Conservation (phyloP, 768 basidiomycete genomes). For the Lactifluus hygrophoroides region DNA sequence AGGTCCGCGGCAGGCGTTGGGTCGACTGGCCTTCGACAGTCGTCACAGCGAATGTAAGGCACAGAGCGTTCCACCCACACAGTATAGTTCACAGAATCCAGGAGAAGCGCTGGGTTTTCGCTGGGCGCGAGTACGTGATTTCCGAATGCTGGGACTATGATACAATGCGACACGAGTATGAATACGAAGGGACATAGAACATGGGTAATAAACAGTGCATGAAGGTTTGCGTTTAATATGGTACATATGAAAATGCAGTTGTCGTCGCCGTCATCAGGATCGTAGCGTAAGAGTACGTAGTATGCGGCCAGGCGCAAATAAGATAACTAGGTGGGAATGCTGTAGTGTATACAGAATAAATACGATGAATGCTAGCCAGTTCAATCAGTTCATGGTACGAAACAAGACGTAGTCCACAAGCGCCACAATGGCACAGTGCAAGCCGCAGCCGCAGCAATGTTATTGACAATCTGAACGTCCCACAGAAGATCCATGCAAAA, state of each 20-base stretch:
- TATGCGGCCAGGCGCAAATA: background rate
- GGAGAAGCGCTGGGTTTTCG: conserved; percentile 12
- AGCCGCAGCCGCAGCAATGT: background rate
- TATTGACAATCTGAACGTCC: background rate
- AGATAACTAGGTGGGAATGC: background rate
- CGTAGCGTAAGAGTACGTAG: background rate
- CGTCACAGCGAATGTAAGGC: background rate
- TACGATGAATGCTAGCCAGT: background rate
- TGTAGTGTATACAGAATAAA: background rate
- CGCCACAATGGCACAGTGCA: background rate
- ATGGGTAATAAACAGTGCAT: background rate
- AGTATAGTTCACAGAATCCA: background rate
- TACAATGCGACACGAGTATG: background rate
- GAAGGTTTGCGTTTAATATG: background rate
- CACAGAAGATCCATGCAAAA: background rate
- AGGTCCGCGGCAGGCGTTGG: conserved; percentile 10
- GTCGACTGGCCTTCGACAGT: background rate
- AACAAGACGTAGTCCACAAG: background rate
- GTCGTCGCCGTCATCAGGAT: background rate
- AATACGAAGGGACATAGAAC: background rate
- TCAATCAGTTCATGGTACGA: background rate
- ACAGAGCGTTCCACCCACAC: background rate
- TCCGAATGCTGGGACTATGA: background rate
- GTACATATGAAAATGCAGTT: background rate
- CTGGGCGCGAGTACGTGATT: background rate